A percentile compares a stretch with the other conserved stretches of the same genome.
phyloP scores from a whole-genome alignment of 2,329 filamentous ascomycete species.

The Colletotrichum brevisporum region DNA sequence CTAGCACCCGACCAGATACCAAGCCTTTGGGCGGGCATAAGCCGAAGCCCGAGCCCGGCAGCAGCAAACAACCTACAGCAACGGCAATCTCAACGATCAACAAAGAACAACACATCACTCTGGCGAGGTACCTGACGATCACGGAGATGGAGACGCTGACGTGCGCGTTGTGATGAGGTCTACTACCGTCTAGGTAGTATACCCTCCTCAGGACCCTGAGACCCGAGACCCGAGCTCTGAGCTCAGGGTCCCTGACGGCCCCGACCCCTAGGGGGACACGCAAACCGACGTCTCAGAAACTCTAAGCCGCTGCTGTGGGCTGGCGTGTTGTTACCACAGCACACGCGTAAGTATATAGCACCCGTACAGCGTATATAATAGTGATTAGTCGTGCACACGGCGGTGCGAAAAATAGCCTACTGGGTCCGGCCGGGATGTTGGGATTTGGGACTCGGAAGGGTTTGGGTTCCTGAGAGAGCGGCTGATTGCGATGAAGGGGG shows the following conservation, averaged over 20 bases:
- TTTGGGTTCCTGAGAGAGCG: neutral
- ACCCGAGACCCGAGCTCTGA: neutral
- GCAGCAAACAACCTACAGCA: neutral
- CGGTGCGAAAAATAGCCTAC: constrained; percentile 22
- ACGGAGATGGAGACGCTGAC: constrained; percentile 11
- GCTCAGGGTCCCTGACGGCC: too few species aligned
- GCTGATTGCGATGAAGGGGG: neutral
- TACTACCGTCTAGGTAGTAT: too few species aligned
- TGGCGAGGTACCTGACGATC: too few species aligned
- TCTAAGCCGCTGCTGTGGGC: neutral
- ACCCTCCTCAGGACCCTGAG: constrained; percentile 1
- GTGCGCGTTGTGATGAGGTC: constrained; percentile 5
- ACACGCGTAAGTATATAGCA: neutral
- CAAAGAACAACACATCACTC: neutral
- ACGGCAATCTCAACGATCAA: neutral
- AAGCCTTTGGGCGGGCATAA: too few species aligned
- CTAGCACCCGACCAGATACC: too few species aligned
- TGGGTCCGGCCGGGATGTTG: constrained; percentile 10
- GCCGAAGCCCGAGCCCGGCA: too few species aligned
- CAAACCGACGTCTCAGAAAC: constrained; percentile 15
- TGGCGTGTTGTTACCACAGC: neutral
- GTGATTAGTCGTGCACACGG: too few species aligned
- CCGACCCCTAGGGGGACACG: constrained; percentile 1
- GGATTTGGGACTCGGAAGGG: neutral
- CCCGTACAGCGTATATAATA: too few species aligned